A percentile compares a stretch with the other conserved stretches of the same genome.
Conservation (phyloP, 108 stramenopile genomes). For the Mediolabrus comicus region DNA sequence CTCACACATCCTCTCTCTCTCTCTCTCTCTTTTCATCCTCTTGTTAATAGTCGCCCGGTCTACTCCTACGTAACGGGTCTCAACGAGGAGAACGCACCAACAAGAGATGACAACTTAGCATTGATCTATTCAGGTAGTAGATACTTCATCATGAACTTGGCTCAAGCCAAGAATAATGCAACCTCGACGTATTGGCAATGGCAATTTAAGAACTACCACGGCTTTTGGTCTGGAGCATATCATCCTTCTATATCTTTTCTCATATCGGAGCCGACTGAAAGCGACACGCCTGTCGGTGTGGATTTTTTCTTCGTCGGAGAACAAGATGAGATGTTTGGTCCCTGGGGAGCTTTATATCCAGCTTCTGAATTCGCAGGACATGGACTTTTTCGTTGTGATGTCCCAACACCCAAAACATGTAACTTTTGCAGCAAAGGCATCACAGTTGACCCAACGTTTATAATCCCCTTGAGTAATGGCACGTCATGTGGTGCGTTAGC, state of each 20-base stretch:
- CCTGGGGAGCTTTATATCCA: neutral
- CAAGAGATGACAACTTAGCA: neutral
- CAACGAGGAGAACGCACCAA: neutral
- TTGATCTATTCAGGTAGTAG: neutral
- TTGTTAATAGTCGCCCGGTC: constrained; percentile 2
- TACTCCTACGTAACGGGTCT: neutral
- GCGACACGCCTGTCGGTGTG: constrained; percentile 5
- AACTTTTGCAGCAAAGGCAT: neutral
- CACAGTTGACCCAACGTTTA: neutral
- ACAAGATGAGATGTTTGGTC: neutral
- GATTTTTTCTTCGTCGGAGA: constrained; percentile 1
- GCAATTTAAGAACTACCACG: neutral
- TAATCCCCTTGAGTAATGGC: neutral
- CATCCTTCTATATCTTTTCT: neutral
- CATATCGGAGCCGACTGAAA: neutral
- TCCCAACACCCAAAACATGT: neutral
- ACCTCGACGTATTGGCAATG: neutral
- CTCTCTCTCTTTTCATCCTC: too few species aligned
- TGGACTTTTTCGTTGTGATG: neutral
- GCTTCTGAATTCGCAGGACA: neutral
- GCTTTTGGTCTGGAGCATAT: neutral
- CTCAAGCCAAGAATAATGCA: neutral
- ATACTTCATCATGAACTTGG: neutral
- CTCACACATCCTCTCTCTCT: too few species aligned
- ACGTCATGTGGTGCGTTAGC: neutral